Conservation (phyloP, 1,139 yeast genomes). For the Diutina ranongensis region DNA sequence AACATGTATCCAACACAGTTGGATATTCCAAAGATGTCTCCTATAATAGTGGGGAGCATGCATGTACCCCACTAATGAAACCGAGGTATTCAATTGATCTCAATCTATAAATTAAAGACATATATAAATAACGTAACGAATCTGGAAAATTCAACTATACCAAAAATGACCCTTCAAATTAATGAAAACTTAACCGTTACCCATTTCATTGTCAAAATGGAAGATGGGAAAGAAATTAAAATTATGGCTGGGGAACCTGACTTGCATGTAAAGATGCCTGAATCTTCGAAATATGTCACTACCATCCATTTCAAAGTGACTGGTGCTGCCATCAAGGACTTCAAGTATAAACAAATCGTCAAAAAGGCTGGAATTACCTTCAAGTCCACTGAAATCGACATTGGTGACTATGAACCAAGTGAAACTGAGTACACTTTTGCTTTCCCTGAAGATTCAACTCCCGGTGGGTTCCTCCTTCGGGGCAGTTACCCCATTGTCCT, state of each 20-base stretch:
- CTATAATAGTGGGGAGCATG: too few relatives aligned
- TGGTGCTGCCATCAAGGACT: slow-evolving; percentile 19
- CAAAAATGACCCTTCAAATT: not conserved
- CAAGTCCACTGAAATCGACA: slow-evolving; percentile 19
- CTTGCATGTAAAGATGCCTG: slow-evolving; percentile 25
- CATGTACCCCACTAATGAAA: not conserved
- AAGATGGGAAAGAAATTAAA: slow-evolving; percentile 17
- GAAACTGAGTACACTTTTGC: slow-evolving; percentile 14
- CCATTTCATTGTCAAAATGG: slow-evolving; percentile 20
- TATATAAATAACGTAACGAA: not conserved
- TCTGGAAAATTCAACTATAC: not conserved
- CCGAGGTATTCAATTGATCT: too few relatives aligned
- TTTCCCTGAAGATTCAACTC: slow-evolving; percentile 22
- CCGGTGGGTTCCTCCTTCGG: slow-evolving; percentile 24
- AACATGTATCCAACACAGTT: too few relatives aligned
- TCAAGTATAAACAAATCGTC: slow-evolving; percentile 27
- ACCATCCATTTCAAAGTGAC: slow-evolving; percentile 25
- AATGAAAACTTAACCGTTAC: slow-evolving; percentile 18
- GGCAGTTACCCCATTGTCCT: slow-evolving; percentile 23
- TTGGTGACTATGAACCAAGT: slow-evolving; percentile 10
- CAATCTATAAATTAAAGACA: not conserved
- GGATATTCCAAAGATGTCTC: too few relatives aligned
- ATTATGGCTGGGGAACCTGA: slow-evolving; percentile 22
- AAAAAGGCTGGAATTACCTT: slow-evolving; percentile 29
- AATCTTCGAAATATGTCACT: slow-evolving; percentile 24